Evolutionary conservation across 108 stramenopile species (phyloP).

Genomic region (Craspedostauros australis): DNA sequence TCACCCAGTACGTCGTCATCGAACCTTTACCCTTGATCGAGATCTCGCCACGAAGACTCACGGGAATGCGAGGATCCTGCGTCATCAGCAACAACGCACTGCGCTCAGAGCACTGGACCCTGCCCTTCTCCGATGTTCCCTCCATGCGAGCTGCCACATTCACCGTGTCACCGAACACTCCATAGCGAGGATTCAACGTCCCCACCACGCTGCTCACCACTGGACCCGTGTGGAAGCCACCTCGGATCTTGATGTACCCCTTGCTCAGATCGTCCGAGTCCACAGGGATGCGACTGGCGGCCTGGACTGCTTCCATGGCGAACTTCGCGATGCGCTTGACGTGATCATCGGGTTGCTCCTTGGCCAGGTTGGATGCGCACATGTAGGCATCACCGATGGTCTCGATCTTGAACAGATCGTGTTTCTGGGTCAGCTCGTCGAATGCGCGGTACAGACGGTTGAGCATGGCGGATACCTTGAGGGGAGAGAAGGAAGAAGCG

Average conservation of each 20-base stretch:
- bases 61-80: no score
- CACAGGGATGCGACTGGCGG: constrained; percentile 44
- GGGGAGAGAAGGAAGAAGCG: constrained; percentile 28
- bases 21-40: no score
- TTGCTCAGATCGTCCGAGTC: constrained; percentile 38
- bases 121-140: constrained; percentile 18
- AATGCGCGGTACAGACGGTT: constrained; percentile 57
- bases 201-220: constrained; percentile 71
- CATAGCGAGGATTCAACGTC: constrained; percentile 53
- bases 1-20: constrained; percentile 37
- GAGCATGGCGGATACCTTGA: constrained; percentile 55
- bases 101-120: constrained; percentile 45
- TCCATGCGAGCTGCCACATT: constrained; percentile 42
- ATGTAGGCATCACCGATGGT: constrained; percentile 58
- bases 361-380: constrained; percentile 59
- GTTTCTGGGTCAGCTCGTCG: constrained; percentile 46
- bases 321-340: constrained; percentile 72
- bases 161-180: constrained; percentile 25
- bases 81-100: constrained; percentile 33
- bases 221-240: constrained; percentile 68
- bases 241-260: constrained; percentile 62
- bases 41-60: no score
- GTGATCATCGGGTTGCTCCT: constrained; percentile 55
- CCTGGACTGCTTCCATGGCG: constrained; percentile 52
- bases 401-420: constrained; percentile 57